Evolutionary conservation across 129 eudicot genomes (phyloP), one percentile per base, ranked within the genome.

Genomic region (Sambucus nigra): DNA sequence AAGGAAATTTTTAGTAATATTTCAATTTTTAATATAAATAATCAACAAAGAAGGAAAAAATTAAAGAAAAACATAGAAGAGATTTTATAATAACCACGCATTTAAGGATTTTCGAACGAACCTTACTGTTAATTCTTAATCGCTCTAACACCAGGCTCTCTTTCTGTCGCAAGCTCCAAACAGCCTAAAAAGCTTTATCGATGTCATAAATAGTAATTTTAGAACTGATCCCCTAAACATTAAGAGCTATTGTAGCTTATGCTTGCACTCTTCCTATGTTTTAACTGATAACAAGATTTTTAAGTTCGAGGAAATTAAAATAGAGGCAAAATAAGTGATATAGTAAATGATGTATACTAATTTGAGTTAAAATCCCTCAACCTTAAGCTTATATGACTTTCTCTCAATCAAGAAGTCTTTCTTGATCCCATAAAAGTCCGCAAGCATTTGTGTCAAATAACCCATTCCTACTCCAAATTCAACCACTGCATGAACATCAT

Each of bases 401-500:
- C 98, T 72, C 71, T 89, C 98, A 53, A 89, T 81, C 75, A 89
- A 71, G 50, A 81, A 65, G 57, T 81, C 93, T 63, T 89, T 81
- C 28, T 77, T 76, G 61, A 89, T 88, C 53, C 86, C 86, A 51
- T 89, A 89, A 67, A 88, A 89, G 75, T 89, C 98, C 25, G 98
- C 95, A 39, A 89, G 83, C 88, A 81, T 64, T 73, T 89, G 98
- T 25, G 98, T 89, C 79, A 89, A 72, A 75, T 89, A 89, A 40
- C 98, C 98, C 69, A 83, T 81, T 65, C 98, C 98, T 9, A 95
- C 98, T 66, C 98, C 98, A 74, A 89, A 89, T 61, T 89, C 98
- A 60, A 89, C 88, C 44, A 85, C 98, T 18, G 95, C 81, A 74
- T 83, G 73, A 52, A 72, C 65, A 70, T 67, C 75, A 49, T 28